Evolutionary conservation across 139 green algal genomes (phyloP), one percentile per base, ranked within the genome.

Genomic region (Edaphochlamys debaryana): DNA sequence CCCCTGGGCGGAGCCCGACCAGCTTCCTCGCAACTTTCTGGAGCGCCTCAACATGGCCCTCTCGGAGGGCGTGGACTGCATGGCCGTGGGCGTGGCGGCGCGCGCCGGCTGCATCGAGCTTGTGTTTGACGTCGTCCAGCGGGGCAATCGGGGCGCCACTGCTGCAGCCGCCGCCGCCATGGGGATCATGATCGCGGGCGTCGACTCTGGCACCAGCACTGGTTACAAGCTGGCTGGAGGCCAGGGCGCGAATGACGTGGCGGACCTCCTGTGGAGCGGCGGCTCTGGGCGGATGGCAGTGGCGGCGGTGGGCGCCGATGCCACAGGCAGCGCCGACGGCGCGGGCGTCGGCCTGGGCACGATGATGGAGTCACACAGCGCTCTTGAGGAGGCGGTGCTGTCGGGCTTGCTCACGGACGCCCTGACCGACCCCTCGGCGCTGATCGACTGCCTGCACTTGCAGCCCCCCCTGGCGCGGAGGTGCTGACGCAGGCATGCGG

Each of bases 401-500:
- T 52, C 42, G 42, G 76, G 78, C 27, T 50, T 76, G 78, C 66
- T 76, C 8, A 1, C 1, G 3, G 78, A 84, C 38, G 66, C 48
- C n/a, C n/a, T n/a, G n/a, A n/a, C n/a, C 5, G 78, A 84, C 41
- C 78, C 78, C 32, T 1, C 66, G 3, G 41, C 78, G n/a, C 76
- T 66, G 78, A 76, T 84, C 66, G 78, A 84, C 3, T 30, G 50
- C 36, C 66, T 84, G 48, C 78, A 84, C 66, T 66, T 84, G 66
- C 78, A 84, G 64, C 78, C 78, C 27, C 78, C 78, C 78, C 78
- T 1, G 78, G 67, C 25, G 67, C 78, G 3, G 50, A 84, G 78
- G 78, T 84, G 78, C 78, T 84, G 6, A 84, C 78, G 36, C 78
- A 84, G 78, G 78, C 78, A 19, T 84, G 78, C 50, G 78, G 78